Conservation (phyloP, 1,284 basidiomycete species). For the Ustilago trichophora region DNA sequence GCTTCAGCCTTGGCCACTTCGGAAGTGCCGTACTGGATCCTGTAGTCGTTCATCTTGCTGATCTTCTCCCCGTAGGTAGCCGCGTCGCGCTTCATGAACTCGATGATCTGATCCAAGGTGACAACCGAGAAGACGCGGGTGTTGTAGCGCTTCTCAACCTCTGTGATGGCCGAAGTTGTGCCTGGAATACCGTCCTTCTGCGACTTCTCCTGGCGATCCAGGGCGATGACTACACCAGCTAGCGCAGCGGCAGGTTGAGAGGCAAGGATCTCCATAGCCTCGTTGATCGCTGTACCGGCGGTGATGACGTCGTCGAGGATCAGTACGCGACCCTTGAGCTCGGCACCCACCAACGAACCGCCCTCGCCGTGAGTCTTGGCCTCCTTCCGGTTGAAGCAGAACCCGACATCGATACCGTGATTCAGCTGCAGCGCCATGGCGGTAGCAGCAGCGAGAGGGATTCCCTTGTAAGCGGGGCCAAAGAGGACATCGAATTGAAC, state of each 20-base stretch:
- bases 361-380: conserved; percentile 96
- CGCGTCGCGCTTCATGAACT: conserved; percentile 78
- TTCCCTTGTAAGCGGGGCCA: conserved; percentile 98
- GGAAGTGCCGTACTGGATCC: conserved; percentile 77
- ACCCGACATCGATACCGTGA: conserved; percentile 77
- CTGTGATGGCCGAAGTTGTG: conserved; percentile 69
- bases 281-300: conserved; percentile 72
- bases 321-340: conserved; percentile 77
- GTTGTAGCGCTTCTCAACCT: conserved; percentile 80
- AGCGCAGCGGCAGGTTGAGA: conserved; percentile 67
- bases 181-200: conserved; percentile 67
- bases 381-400: conserved; percentile 94
- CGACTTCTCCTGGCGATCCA: conserved; percentile 90
- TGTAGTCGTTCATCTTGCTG: conserved; percentile 80
- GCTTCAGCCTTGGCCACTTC: conserved; percentile 34
- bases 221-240: conserved; percentile 87
- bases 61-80: conserved; percentile 73
- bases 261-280: conserved; percentile 60
- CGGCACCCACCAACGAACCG: conserved; percentile 87
- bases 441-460: conserved; percentile 89
- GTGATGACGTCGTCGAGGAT: conserved; percentile 98
- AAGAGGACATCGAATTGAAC: conserved; percentile 85
- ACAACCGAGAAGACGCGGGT: conserved; percentile 79
- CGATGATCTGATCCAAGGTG: conserved; percentile 84
- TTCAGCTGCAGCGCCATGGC: conserved; percentile 76